Evolutionary conservation across 2,329 filamentous ascomycete species (phyloP).

Genomic region (Aureobasidium uvarum): DNA sequence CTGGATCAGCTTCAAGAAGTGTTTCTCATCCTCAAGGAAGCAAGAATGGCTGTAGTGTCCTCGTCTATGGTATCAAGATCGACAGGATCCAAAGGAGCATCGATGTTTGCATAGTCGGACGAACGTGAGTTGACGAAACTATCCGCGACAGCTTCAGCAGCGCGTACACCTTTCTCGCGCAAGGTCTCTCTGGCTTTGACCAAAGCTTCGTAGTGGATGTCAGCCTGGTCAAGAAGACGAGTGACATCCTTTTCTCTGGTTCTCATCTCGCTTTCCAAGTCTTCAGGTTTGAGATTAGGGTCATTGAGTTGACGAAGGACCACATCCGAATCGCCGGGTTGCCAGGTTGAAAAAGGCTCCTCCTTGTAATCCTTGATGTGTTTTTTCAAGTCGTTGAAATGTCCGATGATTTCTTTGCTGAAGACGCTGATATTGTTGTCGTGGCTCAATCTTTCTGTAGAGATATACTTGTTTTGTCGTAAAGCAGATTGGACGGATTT

Average conservation of each 20-base stretch:
- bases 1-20: background rate
- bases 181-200: background rate
- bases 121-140: background rate
- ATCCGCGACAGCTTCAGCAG: background rate
- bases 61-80: constrained; percentile 12
- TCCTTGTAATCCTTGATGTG: constrained; percentile 16
- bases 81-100: constrained; percentile 3
- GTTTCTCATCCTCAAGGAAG: background rate
- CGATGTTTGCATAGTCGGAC: background rate
- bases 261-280: background rate
- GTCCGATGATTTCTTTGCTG: background rate
- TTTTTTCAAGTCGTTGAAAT: constrained; percentile 6
- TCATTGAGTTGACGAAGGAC: constrained; percentile 1
- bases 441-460: constrained; percentile 2
- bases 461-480: constrained; percentile 19
- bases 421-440: background rate
- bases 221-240: background rate
- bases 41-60: background rate
- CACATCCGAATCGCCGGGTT: constrained; percentile 11
- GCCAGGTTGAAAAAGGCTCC: constrained; percentile 18
- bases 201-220: background rate
- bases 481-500: background rate
- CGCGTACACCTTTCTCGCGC: background rate
- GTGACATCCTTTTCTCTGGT: background rate
- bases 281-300: background rate